Evolutionary conservation across 257 asterid genomes (phyloP).

Genomic region (Nicotiana obtusifolia): DNA sequence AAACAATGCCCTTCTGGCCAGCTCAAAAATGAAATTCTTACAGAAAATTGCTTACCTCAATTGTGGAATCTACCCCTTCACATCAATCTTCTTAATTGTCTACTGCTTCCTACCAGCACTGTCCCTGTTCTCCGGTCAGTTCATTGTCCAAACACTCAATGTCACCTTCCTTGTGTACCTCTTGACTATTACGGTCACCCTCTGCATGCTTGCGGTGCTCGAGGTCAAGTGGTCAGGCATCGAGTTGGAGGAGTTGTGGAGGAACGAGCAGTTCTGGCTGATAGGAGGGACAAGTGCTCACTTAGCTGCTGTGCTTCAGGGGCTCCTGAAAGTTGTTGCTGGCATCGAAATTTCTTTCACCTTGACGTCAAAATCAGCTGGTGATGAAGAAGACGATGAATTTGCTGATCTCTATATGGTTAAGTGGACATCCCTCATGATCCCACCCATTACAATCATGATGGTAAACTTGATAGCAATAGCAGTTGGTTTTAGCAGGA

Average conservation of each 20-base stretch:
- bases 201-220: conserved; percentile 52
- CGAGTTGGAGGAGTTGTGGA: conserved; percentile 71
- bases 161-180: conserved; percentile 57
- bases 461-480: conserved; percentile 65
- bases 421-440: conserved; percentile 70
- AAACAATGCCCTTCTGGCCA: conserved; percentile 56
- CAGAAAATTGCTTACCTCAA: conserved; percentile 67
- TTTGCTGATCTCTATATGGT: conserved; percentile 53
- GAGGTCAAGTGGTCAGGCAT: conserved; percentile 76
- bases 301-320: conserved; percentile 67
- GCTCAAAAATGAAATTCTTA: conserved; percentile 51
- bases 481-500: conserved; percentile 62
- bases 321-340: conserved; percentile 52
- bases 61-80: conserved; percentile 63
- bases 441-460: conserved; percentile 62
- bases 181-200: conserved; percentile 48
- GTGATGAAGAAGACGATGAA: conserved; percentile 65
- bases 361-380: conserved; percentile 58
- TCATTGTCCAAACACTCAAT: conserved; percentile 61
- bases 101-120: conserved; percentile 69
- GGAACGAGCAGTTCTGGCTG: conserved; percentile 68
- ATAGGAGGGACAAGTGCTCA: conserved; percentile 76
- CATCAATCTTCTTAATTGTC: conserved; percentile 54
- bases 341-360: conserved; percentile 75
- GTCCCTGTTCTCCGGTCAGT: conserved; percentile 66